Percentiles rank a stretch among this genome's conserved stretches.
Evolutionary conservation across 2,329 filamentous ascomycete species (phyloP).

Genomic region (Aspergillus cejpii): DNA sequence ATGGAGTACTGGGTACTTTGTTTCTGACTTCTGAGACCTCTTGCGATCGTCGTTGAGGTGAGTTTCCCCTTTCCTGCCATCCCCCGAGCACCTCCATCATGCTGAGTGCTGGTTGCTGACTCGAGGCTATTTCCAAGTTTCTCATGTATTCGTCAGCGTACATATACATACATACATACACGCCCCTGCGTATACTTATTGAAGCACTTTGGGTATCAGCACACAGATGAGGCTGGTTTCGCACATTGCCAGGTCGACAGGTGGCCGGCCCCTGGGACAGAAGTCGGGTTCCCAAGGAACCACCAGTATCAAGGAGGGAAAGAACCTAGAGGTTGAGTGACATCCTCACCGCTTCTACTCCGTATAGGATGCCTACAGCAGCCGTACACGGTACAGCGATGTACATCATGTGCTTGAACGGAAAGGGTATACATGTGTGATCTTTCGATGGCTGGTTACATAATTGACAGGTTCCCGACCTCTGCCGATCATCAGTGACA

Average conservation of each 20-base stretch:
- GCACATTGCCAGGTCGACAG: not conserved
- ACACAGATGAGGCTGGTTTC: not conserved
- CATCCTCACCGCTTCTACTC: conserved; percentile 5
- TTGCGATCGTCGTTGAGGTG: not conserved
- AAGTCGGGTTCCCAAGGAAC: not conserved
- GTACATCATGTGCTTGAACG: not conserved
- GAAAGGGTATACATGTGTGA: not conserved
- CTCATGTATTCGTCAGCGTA: too few species aligned
- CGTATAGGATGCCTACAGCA: conserved; percentile 3
- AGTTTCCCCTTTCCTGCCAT: not conserved
- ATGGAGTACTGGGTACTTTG: not conserved
- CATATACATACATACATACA: not conserved
- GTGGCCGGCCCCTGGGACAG: not conserved
- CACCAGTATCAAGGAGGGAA: not conserved
- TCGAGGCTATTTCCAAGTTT: too few species aligned
- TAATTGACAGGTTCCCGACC: not conserved
- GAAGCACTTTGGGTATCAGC: not conserved
- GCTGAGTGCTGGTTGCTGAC: not conserved
- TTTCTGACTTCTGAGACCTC: not conserved
- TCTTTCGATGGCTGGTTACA: not conserved
- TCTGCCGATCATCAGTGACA: not conserved
- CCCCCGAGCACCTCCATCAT: not conserved
- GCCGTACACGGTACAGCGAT: conserved; percentile 1
- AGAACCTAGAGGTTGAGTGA: not conserved
- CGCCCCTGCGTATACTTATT: not conserved